phyloP scores from a whole-genome alignment of 768 basidiomycete genomes.

The Flagelloscypha sp. region DNA sequence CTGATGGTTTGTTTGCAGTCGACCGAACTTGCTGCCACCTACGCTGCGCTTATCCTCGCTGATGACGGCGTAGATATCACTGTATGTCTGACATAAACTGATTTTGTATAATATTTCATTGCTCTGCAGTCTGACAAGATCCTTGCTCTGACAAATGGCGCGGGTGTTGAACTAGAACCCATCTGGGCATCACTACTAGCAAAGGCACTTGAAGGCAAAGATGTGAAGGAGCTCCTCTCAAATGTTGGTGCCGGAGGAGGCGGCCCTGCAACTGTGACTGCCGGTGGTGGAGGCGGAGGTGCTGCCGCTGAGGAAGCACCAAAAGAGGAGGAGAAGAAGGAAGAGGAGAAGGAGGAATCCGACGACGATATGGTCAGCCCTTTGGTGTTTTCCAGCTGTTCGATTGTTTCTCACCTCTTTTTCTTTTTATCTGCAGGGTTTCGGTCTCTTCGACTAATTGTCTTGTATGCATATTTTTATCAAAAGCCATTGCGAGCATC shows the following conservation, averaged over 20 bases:
- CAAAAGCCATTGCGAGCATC: no score
- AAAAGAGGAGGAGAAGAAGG: conserved; percentile 74
- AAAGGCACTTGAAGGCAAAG: conserved; percentile 96
- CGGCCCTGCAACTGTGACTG: conserved; percentile 61
- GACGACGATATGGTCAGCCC: conserved; percentile 93
- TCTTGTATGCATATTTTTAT: conserved; percentile 20
- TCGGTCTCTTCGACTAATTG: conserved; percentile 89
- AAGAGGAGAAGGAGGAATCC: conserved; percentile 84
- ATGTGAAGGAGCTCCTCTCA: conserved; percentile 90
- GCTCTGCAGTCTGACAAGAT: conserved; percentile 81
- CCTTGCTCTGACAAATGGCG: conserved; percentile 72
- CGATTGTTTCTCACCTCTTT: conserved; percentile 15
- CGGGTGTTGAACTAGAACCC: conserved; percentile 80
- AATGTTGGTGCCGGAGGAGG: conserved; percentile 93
- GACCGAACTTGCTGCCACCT: conserved; percentile 84
- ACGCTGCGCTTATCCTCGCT: conserved; percentile 97
- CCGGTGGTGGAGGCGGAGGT: conserved; percentile 48
- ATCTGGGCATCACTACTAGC: conserved; percentile 98
- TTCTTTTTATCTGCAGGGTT: conserved; percentile 49
- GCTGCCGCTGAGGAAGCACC: conserved; percentile 64
- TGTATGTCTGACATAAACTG: conserved; percentile 40
- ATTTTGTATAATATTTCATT: conserved; percentile 6
- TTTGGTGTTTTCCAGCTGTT: no score
- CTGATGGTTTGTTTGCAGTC: no score
- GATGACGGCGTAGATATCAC: conserved; percentile 98